Conservation (phyloP, 2,329 filamentous ascomycete genomes). For the Pseudonectria buxi region DNA sequence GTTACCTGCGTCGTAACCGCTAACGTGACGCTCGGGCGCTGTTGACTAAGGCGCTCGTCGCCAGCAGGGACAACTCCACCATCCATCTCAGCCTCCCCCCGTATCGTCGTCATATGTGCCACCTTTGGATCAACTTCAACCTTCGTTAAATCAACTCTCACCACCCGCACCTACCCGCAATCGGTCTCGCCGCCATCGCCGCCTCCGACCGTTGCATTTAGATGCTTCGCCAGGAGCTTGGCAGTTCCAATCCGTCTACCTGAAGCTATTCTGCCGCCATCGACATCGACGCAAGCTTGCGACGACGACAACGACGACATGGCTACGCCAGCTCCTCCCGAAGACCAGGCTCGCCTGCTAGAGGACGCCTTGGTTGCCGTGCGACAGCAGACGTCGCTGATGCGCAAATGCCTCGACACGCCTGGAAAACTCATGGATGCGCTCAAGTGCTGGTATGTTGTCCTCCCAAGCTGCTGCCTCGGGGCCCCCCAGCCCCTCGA, state of each 20-base stretch:
- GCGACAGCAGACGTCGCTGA: conserved; percentile 91
- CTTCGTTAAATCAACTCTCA: conserved; percentile 9
- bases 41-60: conserved; percentile 11
- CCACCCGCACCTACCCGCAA: conserved; percentile 1
- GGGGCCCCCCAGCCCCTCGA: background rate
- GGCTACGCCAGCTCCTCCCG: conserved; percentile 55
- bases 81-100: conserved; percentile 24
- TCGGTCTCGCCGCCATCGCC: conserved; percentile 9
- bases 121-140: conserved; percentile 16
- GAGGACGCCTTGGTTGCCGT: conserved; percentile 96
- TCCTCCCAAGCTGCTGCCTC: background rate
- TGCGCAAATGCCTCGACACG: conserved; percentile 96
- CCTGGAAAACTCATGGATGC: conserved; percentile 99
- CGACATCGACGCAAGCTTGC: conserved; percentile 7
- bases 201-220: conserved; percentile 16
- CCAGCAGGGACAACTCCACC: conserved; percentile 9
- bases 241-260: conserved; percentile 11
- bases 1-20: background rate
- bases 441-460: conserved; percentile 91
- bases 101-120: conserved; percentile 24
- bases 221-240: conserved; percentile 19
- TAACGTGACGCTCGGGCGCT: conserved; percentile 11
- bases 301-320: conserved; percentile 20
- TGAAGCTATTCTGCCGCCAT: conserved; percentile 27
- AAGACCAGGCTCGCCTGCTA: conserved; percentile 85